Base-by-base conservation (phyloP, 768 basidiomycete species). In the Lactifluus pinguis region DNA sequence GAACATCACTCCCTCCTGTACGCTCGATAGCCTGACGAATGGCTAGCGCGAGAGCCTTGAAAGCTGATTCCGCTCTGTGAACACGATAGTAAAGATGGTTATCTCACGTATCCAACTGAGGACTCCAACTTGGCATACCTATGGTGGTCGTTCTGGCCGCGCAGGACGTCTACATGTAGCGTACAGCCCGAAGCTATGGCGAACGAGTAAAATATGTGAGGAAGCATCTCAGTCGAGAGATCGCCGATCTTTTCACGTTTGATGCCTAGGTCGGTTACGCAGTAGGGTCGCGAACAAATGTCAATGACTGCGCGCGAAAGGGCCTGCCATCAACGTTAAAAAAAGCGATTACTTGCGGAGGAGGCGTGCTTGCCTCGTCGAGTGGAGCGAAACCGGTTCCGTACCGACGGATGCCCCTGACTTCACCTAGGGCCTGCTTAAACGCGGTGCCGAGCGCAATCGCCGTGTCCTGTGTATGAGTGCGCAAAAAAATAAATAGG, bases 131-230 rank as follows among this genome's bases (percentile, higher is more conserved):
- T 30, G 13, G 66, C 84, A 61, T 69, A 94, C 95, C 90, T 85
- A 74, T 98, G 97, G 72, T 99, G 97, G 70, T 99, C 97, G 74
- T 99, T 99, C 68, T 92, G 87, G 45, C 97, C 97, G 38, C 94
- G 81, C 47, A 99, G 77, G 47, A 92, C 93, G 69, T 99, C 97
- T 53, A 98, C 81, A 69, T 98, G 95, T 50, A 99, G 77, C 2
- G 97, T 98, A 21, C 86, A 87, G 7, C 95, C 95, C 1, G 95
- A 89, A 0, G 92, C 92, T 64, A 93, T 93, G n/a, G 95, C 91
- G 70, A 99, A 99, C 4, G 94, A 97, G 76, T 97, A 88, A 73
- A 99, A 92, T 56, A 99, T 81, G 72, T 99, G 97, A 36, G 95
- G 92, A 57, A 99, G 86, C 95, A 99, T 98, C 77, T 99, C 97